Percentiles rank a stretch among this genome's conserved stretches.
phyloP scores from a whole-genome alignment of 2,329 filamentous ascomycete species.

The Didymella arachidicola region DNA sequence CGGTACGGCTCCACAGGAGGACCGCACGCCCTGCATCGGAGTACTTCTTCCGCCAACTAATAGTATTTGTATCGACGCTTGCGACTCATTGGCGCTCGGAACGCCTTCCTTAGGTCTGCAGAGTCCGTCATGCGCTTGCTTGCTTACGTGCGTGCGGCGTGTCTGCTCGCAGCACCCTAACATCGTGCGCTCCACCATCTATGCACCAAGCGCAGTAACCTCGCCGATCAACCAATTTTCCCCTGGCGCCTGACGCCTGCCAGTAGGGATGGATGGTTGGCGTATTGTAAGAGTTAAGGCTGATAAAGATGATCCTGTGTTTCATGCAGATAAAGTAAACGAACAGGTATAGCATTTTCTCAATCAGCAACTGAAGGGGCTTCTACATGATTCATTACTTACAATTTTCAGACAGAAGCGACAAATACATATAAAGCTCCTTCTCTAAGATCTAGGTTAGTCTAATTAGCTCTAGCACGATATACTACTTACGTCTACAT shows the following conservation, averaged over 20 bases:
- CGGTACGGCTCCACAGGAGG: not conserved
- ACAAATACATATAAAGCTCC: too few species aligned
- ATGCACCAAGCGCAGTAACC: not conserved
- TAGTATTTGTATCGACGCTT: not conserved
- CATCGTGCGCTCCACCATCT: not conserved
- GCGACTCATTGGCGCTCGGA: constrained; percentile 13
- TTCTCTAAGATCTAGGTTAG: too few species aligned
- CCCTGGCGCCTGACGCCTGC: not conserved
- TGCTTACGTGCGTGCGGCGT: not conserved
- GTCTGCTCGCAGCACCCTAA: not conserved
- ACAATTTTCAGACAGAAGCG: too few species aligned
- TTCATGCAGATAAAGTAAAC: too few species aligned
- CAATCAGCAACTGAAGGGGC: too few species aligned
- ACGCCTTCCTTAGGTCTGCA: constrained; percentile 7
- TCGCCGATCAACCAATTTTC: not conserved
- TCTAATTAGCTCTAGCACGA: too few species aligned
- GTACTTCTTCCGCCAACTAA: constrained; percentile 7
- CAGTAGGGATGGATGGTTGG: too few species aligned
- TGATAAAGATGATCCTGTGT: too few species aligned
- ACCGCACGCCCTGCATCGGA: constrained; percentile 1
- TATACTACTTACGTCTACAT: too few species aligned
- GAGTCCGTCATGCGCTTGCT: not conserved
- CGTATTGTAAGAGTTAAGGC: too few species aligned
- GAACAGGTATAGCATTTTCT: too few species aligned
- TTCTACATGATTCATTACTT: too few species aligned